A percentile compares a stretch with the other conserved stretches of the same genome.
Evolutionary conservation across 257 asterid genomes (phyloP).

Genomic region (Solanum gandarillasii): DNA sequence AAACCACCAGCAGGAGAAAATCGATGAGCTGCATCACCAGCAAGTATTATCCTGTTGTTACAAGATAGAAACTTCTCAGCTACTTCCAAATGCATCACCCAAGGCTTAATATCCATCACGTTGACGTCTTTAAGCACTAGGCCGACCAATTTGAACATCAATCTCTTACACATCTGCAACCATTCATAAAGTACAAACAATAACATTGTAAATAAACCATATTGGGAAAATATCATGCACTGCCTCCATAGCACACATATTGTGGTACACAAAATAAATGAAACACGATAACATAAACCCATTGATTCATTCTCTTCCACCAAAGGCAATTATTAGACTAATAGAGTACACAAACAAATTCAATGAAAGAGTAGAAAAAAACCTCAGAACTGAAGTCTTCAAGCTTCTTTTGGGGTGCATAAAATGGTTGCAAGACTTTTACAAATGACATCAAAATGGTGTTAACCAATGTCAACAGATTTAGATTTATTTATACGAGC

Average conservation of each 20-base stretch:
- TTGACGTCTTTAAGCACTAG: constrained; percentile 72
- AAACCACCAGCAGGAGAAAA: constrained; percentile 99
- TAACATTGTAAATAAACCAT: not conserved
- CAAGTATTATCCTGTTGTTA: constrained; percentile 57
- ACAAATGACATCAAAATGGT: not conserved
- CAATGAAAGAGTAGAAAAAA: not conserved
- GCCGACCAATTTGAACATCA: constrained; percentile 67
- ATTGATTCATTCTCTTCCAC: not conserved
- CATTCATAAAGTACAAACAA: not conserved
- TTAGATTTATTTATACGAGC: not conserved
- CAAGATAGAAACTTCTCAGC: constrained; percentile 58
- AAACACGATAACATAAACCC: not conserved
- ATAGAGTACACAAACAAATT: not conserved
- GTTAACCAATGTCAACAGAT: not conserved
- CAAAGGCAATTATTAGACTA: not conserved
- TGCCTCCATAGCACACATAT: not conserved
- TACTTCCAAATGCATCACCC: constrained; percentile 99
- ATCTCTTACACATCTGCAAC: constrained; percentile 57
- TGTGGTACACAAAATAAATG: not conserved
- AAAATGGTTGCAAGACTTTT: constrained; percentile 55
- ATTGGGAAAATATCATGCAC: not conserved
- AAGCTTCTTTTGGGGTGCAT: constrained; percentile 85
- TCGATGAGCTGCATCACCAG: constrained; percentile 96
- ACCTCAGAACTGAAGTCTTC: constrained; percentile 70
- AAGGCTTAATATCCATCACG: constrained; percentile 77